Evolutionary conservation across 805 yeast genomes (phyloP), one percentile per base, ranked within the genome.

Genomic region (Candida palmyrensis): DNA sequence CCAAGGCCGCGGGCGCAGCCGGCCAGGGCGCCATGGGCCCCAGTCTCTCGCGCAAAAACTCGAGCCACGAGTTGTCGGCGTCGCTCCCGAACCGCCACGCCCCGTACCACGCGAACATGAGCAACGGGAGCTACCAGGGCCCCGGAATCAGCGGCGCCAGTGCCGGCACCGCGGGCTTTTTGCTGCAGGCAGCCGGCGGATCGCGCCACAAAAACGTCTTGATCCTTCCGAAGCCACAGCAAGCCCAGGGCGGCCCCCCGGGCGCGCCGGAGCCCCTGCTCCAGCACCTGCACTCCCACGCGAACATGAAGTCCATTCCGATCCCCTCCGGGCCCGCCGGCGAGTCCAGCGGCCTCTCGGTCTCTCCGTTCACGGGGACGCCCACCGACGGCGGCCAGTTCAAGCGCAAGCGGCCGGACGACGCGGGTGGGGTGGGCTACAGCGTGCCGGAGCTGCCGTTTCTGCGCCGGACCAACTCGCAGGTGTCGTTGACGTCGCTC

Each of bases 391-490:
- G 45, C 30, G 62, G 57, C 44, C 64, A 51, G 32, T 65, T 63
- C 42, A 66, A 66, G 45, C 39, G 72, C n/a, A 65, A 64, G 37
- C 65, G 63, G 48, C 54, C 66, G 1, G 14, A 58, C 48, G 35
- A 45, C 55, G n/a, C 33, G 11, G 23, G 23, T 9, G 32, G 25
- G 14, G 8, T 19, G 9, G 12, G 41, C 4, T 53, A 50, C 6
- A 47, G 55, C 1, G 42, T 42, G 10, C 48, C 47, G n/a, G 47
- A 47, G 18, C n/a, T n/a, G n/a, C n/a, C n/a, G n/a, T n/a, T n/a
- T n/a, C n/a, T n/a, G n/a, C n/a, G n/a, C n/a, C 39, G 55, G 12
- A 29, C 40, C 3, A 43, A 44, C 6, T 39, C 52, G 1, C 36
- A 36, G 14, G 40, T 39, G 11, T 38, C 49, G 2, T 35, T 47